Percentiles rank a stretch among this genome's conserved stretches.
These are phyloP conservation scores for Cladorrhinum sp. DNA, from an alignment of 2,329 filamentous ascomycete genomes.

Conservation along the genomic window DNA sequence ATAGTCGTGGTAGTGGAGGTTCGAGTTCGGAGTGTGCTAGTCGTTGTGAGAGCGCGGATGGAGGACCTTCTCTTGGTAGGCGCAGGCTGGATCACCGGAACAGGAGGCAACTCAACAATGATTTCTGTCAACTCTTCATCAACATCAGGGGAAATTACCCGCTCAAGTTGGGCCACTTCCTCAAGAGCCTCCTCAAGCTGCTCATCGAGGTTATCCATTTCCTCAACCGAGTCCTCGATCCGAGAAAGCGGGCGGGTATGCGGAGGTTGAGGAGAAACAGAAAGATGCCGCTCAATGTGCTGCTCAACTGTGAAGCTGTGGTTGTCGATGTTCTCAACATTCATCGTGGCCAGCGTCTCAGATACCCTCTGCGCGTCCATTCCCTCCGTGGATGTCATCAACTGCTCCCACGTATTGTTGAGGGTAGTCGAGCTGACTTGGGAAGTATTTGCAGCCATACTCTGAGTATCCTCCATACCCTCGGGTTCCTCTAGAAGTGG, in stretches of 20 bases:
- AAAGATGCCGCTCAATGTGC: background rate
- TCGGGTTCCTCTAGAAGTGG: background rate
- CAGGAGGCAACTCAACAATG: slow-evolving; percentile 27
- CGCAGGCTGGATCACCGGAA: slow-evolving; percentile 17
- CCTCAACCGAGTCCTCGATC: slow-evolving; percentile 63
- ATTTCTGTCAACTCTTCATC: background rate
- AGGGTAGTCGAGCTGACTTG: slow-evolving; percentile 1
- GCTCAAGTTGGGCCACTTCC: slow-evolving; percentile 37
- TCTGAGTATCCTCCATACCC: slow-evolving; percentile 15
- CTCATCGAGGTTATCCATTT: slow-evolving; percentile 60
- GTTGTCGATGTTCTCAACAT: slow-evolving; percentile 14
- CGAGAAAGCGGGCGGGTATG: slow-evolving; percentile 36
- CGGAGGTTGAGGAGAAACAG: slow-evolving; percentile 4
- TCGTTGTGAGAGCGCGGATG: slow-evolving; percentile 27
- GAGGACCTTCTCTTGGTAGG: slow-evolving; percentile 21
- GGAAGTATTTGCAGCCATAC: slow-evolving; percentile 18
- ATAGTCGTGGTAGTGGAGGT: slow-evolving; percentile 43
- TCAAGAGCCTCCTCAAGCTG: slow-evolving; percentile 52
- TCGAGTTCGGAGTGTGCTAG: background rate
- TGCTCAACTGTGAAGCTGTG: slow-evolving; percentile 11
- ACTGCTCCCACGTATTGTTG: background rate
- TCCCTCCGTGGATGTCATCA: slow-evolving; percentile 7
- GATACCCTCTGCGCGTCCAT: slow-evolving; percentile 9
- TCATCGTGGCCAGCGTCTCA: slow-evolving; percentile 5
- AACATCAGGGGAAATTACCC: slow-evolving; percentile 32